Evolutionary conservation across 352 stramenopile species (phyloP).

Genomic region (Blastocystis sp.): DNA sequence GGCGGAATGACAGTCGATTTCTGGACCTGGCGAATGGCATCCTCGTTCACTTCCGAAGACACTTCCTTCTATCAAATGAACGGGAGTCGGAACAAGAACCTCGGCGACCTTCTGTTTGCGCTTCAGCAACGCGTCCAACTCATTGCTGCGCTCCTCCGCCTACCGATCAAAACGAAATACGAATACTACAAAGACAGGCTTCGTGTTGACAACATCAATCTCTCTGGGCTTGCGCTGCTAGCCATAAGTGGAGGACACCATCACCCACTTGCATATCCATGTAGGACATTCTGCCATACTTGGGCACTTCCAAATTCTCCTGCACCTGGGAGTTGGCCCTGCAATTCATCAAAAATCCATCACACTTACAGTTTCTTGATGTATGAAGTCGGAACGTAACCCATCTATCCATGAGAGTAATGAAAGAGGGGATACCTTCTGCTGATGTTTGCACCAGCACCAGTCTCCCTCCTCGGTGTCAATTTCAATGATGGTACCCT

Average conservation of each 20-base stretch:
- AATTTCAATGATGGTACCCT: constrained; percentile 30
- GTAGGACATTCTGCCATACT: constrained; percentile 43
- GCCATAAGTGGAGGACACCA: not conserved
- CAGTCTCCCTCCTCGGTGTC: constrained; percentile 43
- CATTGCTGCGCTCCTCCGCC: constrained; percentile 9
- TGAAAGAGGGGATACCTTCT: not conserved
- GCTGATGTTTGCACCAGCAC: constrained; percentile 41
- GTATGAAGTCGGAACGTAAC: constrained; percentile 30
- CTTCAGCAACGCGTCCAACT: constrained; percentile 48
- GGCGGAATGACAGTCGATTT: constrained; percentile 56
- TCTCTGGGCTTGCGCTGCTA: constrained; percentile 50
- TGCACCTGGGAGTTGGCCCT: not conserved
- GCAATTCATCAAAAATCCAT: not conserved
- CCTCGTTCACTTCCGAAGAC: not conserved
- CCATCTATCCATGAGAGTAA: constrained; percentile 2
- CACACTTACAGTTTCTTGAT: constrained; percentile 4
- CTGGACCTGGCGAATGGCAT: constrained; percentile 43
- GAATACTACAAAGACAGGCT: constrained; percentile 16
- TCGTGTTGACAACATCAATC: constrained; percentile 56
- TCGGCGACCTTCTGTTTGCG: constrained; percentile 61
- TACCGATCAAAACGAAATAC: not conserved
- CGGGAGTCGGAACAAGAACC: not conserved
- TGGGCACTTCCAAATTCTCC: not conserved
- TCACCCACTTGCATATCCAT: constrained; percentile 45
- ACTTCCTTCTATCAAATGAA: constrained; percentile 4